These are phyloP conservation scores for Alternaria sp. DNA, from an alignment of 2,329 filamentous ascomycete species.

Conservation along the genomic window DNA sequence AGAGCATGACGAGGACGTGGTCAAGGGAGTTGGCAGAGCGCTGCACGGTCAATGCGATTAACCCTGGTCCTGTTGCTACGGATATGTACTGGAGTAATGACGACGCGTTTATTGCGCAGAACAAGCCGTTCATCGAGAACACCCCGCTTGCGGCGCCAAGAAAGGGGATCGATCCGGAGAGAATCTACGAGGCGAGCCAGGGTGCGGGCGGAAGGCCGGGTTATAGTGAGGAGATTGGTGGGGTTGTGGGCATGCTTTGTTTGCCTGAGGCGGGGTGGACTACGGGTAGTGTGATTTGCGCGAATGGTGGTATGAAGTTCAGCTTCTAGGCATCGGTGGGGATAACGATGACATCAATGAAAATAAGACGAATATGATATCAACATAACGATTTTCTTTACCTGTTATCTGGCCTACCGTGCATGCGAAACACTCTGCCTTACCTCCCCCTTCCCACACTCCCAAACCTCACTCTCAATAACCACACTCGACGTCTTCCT, in stretches of 20 bases:
- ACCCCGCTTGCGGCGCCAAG: constrained; percentile 70
- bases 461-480: neutral
- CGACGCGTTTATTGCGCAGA: constrained; percentile 63
- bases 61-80: constrained; percentile 67
- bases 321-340: constrained; percentile 23
- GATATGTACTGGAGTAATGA: constrained; percentile 69
- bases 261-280: constrained; percentile 75
- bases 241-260: constrained; percentile 78
- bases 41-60: constrained; percentile 70
- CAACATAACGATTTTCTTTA: neutral
- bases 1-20: constrained; percentile 74
- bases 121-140: constrained; percentile 66
- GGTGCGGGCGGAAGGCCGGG: constrained; percentile 62
- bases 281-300: constrained; percentile 79
- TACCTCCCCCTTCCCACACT: neutral
- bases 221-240: constrained; percentile 74
- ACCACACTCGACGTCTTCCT: neutral
- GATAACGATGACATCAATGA: neutral
- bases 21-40: constrained; percentile 66
- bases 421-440: neutral
- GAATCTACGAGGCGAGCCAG: constrained; percentile 55
- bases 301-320: constrained; percentile 74
- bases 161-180: constrained; percentile 66
- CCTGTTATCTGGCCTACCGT: fast-evolving
- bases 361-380: neutral